Evolutionary conservation across 768 basidiomycete genomes (phyloP), one percentile per base, ranked within the genome.

Genomic region (Steccherinum ochraceum): DNA sequence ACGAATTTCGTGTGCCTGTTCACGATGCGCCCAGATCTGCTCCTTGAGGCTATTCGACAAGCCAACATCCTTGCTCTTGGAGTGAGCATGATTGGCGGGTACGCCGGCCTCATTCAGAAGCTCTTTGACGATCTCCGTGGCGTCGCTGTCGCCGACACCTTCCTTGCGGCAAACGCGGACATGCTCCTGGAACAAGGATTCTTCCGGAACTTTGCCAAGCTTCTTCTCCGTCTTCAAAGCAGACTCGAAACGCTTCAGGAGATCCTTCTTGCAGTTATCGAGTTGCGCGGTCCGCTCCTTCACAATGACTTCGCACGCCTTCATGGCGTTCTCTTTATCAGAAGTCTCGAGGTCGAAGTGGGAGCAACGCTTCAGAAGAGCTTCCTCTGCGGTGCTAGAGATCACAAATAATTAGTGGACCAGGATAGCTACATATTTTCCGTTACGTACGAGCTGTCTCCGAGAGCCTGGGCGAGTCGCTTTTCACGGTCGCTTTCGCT

Each of bases 281-380:
- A 91, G 72, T 60, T 97, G 93, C 48, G 76, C 75, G 49, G 79
- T 78, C 35, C 93, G 88, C 58, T 91, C 89, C 52, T 79, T 67
- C 52, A 94, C 86, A 56, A 97, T 95, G 58, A 91, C 80, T 56
- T 97, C 90, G 66, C 94, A 96, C 3, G 93, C 91, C 60, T 86
- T 87, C 80, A 89, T 86, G 0, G 94, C 93, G 55, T 93, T 79
- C 53, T 79, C 78, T 51, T 72, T 72, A 25, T 73, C 61, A n/a
- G 73, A 72, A 16, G 78, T 80, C 49, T 91, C 89, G 26, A 93
- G 74, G 57, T 93, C 90, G 66, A 95, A 97, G 64, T 95, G 93
- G 4, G 93, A 94, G 64, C 93, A 95, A 35, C 94, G 86, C 63
- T 97, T 97, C 52, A 97, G 76, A 11, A 97, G 77, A 1, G 93